Base-by-base conservation (phyloP, 2,329 filamentous ascomycete genomes). In the Aurifilum marmelostoma region DNA sequence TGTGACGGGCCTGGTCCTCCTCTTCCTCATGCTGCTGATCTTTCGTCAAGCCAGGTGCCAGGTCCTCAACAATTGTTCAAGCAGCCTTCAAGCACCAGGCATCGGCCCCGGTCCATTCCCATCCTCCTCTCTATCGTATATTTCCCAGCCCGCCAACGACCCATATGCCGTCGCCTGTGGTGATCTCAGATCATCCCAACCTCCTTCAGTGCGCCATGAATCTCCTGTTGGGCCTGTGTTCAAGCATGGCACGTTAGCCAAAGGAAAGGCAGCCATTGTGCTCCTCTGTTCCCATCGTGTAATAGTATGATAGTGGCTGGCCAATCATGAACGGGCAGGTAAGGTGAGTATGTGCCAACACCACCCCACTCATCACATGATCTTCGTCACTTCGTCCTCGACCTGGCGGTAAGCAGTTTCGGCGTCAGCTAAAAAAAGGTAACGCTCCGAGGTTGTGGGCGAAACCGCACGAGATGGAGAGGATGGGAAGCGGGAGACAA, bases 311-410 rank as follows among this genome's bases (percentile, higher is more conserved):
- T 66, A 54, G 66, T 68, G 62, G 67, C 63, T 52, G n/a, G 43
- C 12, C 21, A 62, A 41, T 24, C 61, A 71, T 47, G 37, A n/a
- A 32, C 27, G 21, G n/a, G 41, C n/a, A 29, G 41, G 58, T 27
- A 54, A 54, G 32, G 24, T 41, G 37, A 27, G 18, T 63, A 39
- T 71, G 43, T 71, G 16, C 60, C 29, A 34, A n/a, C 37, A 34
- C 4, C 71, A 73, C 71, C 71, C 70, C 75, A 71, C 74, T 74
- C 66, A 76, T 79, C 91, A 94, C 91, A 94, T 94, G 83, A 97
- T 92, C 83, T 92, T 95, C 76, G 92, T 94, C 80, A 94, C 89
- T 83, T 94, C 92, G 84, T 94, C 92, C 85, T 95, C 92, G 82
- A 93, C 91, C 92, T 95, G 88, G 80, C 79, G 77, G 74, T 27